These are phyloP conservation scores for Cinchona pubescens DNA, from an alignment of 257 asterid species.

Conservation along the genomic window DNA sequence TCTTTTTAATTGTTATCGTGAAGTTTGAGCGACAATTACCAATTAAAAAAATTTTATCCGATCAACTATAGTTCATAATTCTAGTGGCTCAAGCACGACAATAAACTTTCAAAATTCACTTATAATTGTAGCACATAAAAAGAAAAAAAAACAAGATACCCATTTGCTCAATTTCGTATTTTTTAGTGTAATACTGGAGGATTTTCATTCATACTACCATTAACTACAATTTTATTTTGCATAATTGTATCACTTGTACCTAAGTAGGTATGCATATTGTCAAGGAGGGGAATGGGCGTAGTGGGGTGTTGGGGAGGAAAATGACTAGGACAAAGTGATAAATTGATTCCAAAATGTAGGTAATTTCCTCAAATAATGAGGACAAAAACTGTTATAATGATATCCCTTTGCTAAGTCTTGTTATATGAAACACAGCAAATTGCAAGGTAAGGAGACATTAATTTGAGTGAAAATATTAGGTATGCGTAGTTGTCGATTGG, in stretches of 20 bases:
- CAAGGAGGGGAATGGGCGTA: background rate
- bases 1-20: too few relatives aligned
- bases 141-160: background rate
- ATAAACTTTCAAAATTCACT: background rate
- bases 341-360: background rate
- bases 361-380: background rate
- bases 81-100: too few relatives aligned
- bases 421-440: conserved; percentile 1
- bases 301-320: background rate
- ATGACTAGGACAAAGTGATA: background rate
- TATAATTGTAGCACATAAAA: background rate
- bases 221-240: background rate
- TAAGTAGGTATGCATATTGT: background rate
- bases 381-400: background rate
- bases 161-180: too few relatives aligned
- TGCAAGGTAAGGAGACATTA: conserved; percentile 10
- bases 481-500: conserved; percentile 4
- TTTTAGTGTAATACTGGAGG: too few relatives aligned
- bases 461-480: background rate
- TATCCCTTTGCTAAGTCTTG: background rate
- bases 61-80: too few relatives aligned
- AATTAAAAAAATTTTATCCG: too few relatives aligned
- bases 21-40: too few relatives aligned
- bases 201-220: too few relatives aligned
- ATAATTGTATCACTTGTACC: background rate